Evolutionary conservation across 139 green algal species (phyloP).

Genomic region (Asterochloris sp.): DNA sequence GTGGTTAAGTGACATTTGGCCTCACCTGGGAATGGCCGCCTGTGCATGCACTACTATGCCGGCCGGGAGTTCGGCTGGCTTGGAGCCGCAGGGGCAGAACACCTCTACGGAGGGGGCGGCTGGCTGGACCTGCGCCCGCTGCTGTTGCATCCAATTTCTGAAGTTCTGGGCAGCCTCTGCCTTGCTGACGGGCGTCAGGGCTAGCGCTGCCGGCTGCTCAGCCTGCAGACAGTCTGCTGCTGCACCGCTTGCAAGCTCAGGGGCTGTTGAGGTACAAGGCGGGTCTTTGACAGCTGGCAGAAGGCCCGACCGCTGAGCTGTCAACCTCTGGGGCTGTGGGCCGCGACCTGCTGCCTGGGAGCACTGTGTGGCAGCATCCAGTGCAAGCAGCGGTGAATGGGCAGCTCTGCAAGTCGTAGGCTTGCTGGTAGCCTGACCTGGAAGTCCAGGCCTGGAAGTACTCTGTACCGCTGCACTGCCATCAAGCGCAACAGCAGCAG

Average conservation of each 20-base stretch:
- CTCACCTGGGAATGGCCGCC: too few species aligned
- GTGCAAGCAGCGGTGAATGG: neutral
- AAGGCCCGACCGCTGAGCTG: too few species aligned
- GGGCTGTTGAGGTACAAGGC: neutral
- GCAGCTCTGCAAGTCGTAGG: neutral
- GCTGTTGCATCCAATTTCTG: neutral
- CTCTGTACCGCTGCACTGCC: too few species aligned
- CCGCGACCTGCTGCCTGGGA: too few species aligned
- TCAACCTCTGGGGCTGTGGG: too few species aligned
- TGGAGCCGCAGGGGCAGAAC: neutral
- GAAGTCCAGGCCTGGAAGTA: neutral
- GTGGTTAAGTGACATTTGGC: neutral
- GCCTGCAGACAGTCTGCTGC: neutral
- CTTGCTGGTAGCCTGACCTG: neutral
- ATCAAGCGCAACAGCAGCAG: too few species aligned
- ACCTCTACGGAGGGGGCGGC: neutral
- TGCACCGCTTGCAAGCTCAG: neutral
- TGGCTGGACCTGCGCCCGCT: neutral
- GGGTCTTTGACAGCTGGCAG: neutral
- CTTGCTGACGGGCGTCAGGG: neutral
- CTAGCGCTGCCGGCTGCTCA: neutral
- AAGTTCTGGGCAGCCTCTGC: conserved; percentile 3
- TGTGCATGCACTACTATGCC: neutral
- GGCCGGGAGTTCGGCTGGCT: neutral
- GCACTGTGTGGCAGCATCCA: too few species aligned